A percentile compares a stretch with the other conserved stretches of the same genome.
Conservation (phyloP, 148 eudicot genomes). For the Camellia sinensis region DNA sequence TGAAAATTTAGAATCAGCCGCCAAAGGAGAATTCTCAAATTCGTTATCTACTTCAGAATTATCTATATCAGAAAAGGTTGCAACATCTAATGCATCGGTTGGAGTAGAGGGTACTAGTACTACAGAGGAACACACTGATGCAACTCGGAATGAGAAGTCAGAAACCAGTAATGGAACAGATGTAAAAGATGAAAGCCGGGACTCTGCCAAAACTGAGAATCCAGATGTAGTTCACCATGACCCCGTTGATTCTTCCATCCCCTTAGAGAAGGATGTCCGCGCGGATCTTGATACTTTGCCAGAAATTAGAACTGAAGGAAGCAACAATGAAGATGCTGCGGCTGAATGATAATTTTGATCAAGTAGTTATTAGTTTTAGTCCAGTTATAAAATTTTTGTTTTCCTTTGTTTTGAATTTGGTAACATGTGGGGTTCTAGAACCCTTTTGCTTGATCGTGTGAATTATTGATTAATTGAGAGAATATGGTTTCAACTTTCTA, state of each 20-base stretch:
- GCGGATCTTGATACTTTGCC: slow-evolving; percentile 56
- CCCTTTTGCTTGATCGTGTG: slow-evolving; percentile 14
- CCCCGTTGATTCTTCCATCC: slow-evolving; percentile 35
- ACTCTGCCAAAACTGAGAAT: slow-evolving; percentile 26
- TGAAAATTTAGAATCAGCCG: slow-evolving; percentile 23
- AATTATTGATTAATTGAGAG: slow-evolving; percentile 15
- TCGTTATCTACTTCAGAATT: slow-evolving; percentile 23
- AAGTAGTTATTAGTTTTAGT: neutral
- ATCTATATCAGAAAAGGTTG: slow-evolving; percentile 14
- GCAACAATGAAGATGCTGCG: slow-evolving; percentile 42
- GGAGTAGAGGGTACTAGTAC: neutral
- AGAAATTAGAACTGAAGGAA: slow-evolving; percentile 60
- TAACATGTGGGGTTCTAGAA: slow-evolving; percentile 11
- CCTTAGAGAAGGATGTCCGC: slow-evolving; percentile 46
- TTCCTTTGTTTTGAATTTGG: neutral
- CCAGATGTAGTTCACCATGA: slow-evolving; percentile 37
- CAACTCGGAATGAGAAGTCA: slow-evolving; percentile 20
- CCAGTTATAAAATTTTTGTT: slow-evolving; percentile 10
- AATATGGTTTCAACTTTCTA: slow-evolving; percentile 14
- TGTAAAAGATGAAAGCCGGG: slow-evolving; percentile 34
- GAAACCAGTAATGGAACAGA: slow-evolving; percentile 27
- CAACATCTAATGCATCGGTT: slow-evolving; percentile 13
- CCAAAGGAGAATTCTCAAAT: slow-evolving; percentile 24
- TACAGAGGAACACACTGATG: slow-evolving; percentile 12
- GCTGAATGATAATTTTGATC: slow-evolving; percentile 39